Percentiles rank a stretch among this genome's conserved stretches.
phyloP scores from a whole-genome alignment of 306 rosid species.

The Gastrolobium bilobum region DNA sequence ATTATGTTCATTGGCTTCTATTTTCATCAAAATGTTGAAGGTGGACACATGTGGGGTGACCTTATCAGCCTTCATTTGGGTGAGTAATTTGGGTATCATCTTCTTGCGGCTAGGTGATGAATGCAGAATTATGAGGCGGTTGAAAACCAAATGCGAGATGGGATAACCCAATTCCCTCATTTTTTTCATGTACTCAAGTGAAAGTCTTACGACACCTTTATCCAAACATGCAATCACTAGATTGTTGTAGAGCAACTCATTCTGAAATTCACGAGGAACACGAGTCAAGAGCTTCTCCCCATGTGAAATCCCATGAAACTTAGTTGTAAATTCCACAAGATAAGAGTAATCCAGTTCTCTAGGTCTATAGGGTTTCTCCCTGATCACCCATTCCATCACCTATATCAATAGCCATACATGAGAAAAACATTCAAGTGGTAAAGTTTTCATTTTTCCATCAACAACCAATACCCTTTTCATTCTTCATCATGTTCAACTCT shows the following conservation, averaged over 20 bases:
- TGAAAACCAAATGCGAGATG: constrained; percentile 88
- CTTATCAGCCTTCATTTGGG: constrained; percentile 91
- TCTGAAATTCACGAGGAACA: constrained; percentile 78
- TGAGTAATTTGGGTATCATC: constrained; percentile 69
- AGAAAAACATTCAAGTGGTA: neutral
- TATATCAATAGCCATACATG: constrained; percentile 55
- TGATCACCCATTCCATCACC: constrained; percentile 97
- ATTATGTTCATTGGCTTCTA: constrained; percentile 85
- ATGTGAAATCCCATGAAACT: constrained; percentile 83
- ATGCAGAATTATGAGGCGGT: constrained; percentile 84
- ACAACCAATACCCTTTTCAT: constrained; percentile 11
- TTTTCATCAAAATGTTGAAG: constrained; percentile 92
- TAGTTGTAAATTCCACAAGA: constrained; percentile 79
- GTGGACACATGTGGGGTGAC: constrained; percentile 86
- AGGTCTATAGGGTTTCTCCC: constrained; percentile 85
- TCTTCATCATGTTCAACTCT: constrained; percentile 8
- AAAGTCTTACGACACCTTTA: constrained; percentile 77
- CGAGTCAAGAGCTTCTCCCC: constrained; percentile 80
- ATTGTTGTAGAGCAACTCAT: constrained; percentile 88
- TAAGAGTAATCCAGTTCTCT: constrained; percentile 88
- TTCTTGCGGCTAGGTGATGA: constrained; percentile 67
- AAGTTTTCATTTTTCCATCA: constrained; percentile 6
- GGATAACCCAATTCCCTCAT: constrained; percentile 84
- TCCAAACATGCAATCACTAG: constrained; percentile 89
- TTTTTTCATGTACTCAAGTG: constrained; percentile 88